A percentile compares a stretch with the other conserved stretches of the same genome.
phyloP scores from a whole-genome alignment of 2,329 filamentous ascomycete genomes.

The Onygena corvina region DNA sequence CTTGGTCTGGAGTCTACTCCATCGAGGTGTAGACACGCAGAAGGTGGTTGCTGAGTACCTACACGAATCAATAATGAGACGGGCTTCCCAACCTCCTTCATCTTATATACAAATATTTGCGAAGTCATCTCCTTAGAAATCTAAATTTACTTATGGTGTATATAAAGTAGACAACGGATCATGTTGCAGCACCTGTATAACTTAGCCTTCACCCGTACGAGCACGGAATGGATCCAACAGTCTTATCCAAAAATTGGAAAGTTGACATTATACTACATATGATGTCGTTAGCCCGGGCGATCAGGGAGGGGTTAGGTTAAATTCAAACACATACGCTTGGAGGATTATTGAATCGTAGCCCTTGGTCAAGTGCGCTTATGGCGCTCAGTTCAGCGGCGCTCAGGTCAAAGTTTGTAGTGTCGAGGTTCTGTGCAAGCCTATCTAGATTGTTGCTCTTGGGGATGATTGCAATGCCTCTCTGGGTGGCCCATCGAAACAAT shows the following conservation, averaged over 20 bases:
- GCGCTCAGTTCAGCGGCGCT: conserved; percentile 52
- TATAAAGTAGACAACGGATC: too few species aligned
- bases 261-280: conserved; percentile 36
- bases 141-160: too few species aligned
- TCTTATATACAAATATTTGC: too few species aligned
- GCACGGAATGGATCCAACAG: background rate
- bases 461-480: conserved; percentile 68
- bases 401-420: conserved; percentile 54
- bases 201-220: background rate
- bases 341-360: conserved; percentile 67
- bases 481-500: conserved; percentile 75
- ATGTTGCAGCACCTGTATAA: too few species aligned
- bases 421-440: conserved; percentile 53
- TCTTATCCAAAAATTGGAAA: conserved; percentile 40
- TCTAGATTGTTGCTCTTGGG: conserved; percentile 57
- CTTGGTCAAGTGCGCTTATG: conserved; percentile 53
- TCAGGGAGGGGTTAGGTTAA: conserved; percentile 13
- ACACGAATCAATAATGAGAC: too few species aligned
- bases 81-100: too few species aligned
- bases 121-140: too few species aligned
- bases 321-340: conserved; percentile 45
- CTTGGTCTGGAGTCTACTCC: too few species aligned
- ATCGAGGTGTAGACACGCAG: too few species aligned
- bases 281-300: conserved; percentile 13
- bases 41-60: too few species aligned